Evolutionary conservation across 2,329 filamentous ascomycete genomes (phyloP).

Genomic region (Magnaporthiopsis incrustans): DNA sequence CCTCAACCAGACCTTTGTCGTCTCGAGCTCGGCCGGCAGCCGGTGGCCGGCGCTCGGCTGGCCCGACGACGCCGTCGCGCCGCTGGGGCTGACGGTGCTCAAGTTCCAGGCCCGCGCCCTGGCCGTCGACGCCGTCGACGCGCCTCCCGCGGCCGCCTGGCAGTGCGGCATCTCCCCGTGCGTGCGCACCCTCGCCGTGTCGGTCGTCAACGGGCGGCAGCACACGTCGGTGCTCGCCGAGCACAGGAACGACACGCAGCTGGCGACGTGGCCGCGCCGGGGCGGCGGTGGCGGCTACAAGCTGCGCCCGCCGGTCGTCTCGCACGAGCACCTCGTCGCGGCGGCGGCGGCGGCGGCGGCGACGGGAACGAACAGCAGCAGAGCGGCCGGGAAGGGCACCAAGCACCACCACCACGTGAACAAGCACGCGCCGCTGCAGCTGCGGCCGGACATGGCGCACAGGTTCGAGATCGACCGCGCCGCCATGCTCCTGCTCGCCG

Average conservation of each 20-base stretch:
- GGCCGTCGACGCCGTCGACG: neutral
- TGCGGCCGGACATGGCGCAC: neutral
- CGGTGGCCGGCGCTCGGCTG: neutral
- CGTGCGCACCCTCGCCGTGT: neutral
- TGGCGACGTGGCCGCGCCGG: neutral
- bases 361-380: neutral
- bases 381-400: too few relatives aligned
- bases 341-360: too few relatives aligned
- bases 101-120: neutral
- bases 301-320: neutral
- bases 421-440: too few relatives aligned
- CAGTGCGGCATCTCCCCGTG: neutral
- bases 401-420: neutral
- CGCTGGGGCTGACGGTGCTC: neutral
- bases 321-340: too few relatives aligned
- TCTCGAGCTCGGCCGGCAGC: neutral
- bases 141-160: neutral
- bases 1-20: neutral
- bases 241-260: neutral
- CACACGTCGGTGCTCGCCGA: neutral
- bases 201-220: neutral
- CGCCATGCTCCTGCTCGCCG: too few relatives aligned
- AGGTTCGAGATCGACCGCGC: neutral
- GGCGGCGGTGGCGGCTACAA: neutral
- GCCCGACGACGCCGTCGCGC: neutral